Evolutionary conservation across 73 alveolate species (phyloP).

Genomic region (Paramecium sonneborni): DNA sequence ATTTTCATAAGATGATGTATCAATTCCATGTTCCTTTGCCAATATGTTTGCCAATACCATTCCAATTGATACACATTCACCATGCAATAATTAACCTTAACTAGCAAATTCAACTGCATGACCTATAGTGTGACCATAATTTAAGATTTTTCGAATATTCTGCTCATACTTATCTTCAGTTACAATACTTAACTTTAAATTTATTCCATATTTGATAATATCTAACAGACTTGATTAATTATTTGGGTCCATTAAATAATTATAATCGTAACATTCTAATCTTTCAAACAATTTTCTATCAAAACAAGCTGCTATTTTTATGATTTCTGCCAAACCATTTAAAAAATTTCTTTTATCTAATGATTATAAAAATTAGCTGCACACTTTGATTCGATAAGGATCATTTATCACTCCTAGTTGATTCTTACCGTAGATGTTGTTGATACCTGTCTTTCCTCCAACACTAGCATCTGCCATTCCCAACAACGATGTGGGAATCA

Average conservation of each 20-base stretch:
- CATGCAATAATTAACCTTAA: conserved; percentile 60
- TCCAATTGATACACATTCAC: conserved; percentile 71
- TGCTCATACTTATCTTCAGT: conserved; percentile 67
- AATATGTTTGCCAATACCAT: conserved; percentile 61
- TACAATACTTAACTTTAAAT: conserved; percentile 24
- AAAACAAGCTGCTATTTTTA: conserved; percentile 65
- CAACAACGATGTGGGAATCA: conserved; percentile 40
- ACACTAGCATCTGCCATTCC: conserved; percentile 74
- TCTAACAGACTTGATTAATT: not conserved
- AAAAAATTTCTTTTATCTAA: conserved; percentile 68
- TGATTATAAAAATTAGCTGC: conserved; percentile 50
- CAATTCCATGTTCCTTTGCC: not conserved
- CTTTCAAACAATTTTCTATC: conserved; percentile 53
- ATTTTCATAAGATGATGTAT: not conserved
- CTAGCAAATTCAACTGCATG: conserved; percentile 71
- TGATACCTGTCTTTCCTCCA: conserved; percentile 75
- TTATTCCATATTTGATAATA: conserved; percentile 22
- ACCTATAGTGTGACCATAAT: conserved; percentile 71
- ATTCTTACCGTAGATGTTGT: conserved; percentile 66
- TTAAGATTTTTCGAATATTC: conserved; percentile 62
- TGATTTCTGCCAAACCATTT: conserved; percentile 72
- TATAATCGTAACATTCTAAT: not conserved
- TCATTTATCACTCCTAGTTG: conserved; percentile 67
- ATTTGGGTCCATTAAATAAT: not conserved
- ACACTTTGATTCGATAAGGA: conserved; percentile 44